These are phyloP conservation scores for Cymbomonas tetramitiformis DNA, from an alignment of 139 green algal species.

Conservation along the genomic window DNA sequence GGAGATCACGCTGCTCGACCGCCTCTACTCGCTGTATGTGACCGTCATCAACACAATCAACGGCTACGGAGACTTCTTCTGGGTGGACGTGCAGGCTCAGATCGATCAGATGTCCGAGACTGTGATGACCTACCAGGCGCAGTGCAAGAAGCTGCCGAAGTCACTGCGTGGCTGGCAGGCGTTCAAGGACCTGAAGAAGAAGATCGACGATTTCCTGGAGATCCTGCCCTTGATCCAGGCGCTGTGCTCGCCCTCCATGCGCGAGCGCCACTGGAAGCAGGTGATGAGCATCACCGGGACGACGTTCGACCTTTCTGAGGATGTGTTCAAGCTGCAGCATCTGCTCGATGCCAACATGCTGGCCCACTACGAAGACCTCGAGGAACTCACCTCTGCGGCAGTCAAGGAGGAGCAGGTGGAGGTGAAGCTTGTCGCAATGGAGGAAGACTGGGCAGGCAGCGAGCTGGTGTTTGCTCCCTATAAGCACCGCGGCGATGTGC, in stretches of 20 bases:
- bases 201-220: conserved; percentile 79
- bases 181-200: conserved; percentile 66
- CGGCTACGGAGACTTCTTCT: conserved; percentile 68
- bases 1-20: conserved; percentile 44
- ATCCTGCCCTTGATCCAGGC: conserved; percentile 66
- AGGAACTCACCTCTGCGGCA: conserved; percentile 61
- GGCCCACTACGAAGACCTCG: conserved; percentile 55
- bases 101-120: conserved; percentile 69
- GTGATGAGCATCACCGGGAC: conserved; percentile 57
- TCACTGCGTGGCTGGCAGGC: conserved; percentile 73
- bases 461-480: conserved; percentile 68
- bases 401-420: conserved; percentile 86
- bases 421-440: conserved; percentile 51
- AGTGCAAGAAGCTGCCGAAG: conserved; percentile 71
- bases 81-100: conserved; percentile 74
- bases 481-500: conserved; percentile 70
- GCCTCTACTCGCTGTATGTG: conserved; percentile 68
- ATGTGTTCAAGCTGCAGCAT: conserved; percentile 77
- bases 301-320: conserved; percentile 64
- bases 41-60: conserved; percentile 77
- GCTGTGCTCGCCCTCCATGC: conserved; percentile 52
- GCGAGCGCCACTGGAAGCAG: conserved; percentile 66
- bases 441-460: conserved; percentile 43
- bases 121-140: conserved; percentile 54
- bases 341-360: conserved; percentile 67